A percentile compares a stretch with the other conserved stretches of the same genome.
phyloP scores from a whole-genome alignment of 1,139 yeast species.

The Suhomyces panamericanus region DNA sequence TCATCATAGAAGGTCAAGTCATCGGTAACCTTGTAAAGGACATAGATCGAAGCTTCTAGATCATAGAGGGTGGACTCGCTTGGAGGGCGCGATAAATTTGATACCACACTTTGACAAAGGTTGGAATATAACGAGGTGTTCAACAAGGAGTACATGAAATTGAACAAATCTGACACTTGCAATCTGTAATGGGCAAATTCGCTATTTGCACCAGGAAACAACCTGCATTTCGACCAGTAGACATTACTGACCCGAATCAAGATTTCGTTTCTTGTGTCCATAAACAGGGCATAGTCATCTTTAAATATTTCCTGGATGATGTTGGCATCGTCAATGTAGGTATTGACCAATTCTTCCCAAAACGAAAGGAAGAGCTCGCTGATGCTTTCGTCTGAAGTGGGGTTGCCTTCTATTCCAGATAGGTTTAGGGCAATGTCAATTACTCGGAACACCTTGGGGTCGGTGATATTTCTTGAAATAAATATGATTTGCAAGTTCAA shows the following conservation, averaged over 20 bases:
- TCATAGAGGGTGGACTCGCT: constrained; percentile 23
- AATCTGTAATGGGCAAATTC: constrained; percentile 69
- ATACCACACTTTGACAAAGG: constrained; percentile 11
- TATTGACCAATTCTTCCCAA: constrained; percentile 77
- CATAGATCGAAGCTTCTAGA: constrained; percentile 67
- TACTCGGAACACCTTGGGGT: constrained; percentile 39
- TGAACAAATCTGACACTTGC: constrained; percentile 76
- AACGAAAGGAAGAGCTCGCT: constrained; percentile 71
- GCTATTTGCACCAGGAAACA: constrained; percentile 20
- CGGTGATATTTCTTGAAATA: constrained; percentile 47
- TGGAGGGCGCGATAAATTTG: not conserved
- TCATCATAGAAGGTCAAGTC: constrained; percentile 50
- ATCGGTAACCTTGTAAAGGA: constrained; percentile 46
- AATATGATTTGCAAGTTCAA: constrained; percentile 53
- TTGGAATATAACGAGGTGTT: constrained; percentile 50
- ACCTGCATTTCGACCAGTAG: constrained; percentile 63
- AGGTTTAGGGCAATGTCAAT: constrained; percentile 54
- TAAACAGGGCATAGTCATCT: constrained; percentile 23
- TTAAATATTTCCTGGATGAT: constrained; percentile 34
- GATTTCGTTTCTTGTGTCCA: constrained; percentile 33
- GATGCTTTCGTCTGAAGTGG: constrained; percentile 66
- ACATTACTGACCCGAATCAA: constrained; percentile 49
- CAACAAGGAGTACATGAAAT: constrained; percentile 63
- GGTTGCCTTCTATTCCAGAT: constrained; percentile 59
- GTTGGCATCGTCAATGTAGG: constrained; percentile 56